Base-by-base conservation (phyloP, 2,329 filamentous ascomycete species). In the Zalaria obscura region DNA sequence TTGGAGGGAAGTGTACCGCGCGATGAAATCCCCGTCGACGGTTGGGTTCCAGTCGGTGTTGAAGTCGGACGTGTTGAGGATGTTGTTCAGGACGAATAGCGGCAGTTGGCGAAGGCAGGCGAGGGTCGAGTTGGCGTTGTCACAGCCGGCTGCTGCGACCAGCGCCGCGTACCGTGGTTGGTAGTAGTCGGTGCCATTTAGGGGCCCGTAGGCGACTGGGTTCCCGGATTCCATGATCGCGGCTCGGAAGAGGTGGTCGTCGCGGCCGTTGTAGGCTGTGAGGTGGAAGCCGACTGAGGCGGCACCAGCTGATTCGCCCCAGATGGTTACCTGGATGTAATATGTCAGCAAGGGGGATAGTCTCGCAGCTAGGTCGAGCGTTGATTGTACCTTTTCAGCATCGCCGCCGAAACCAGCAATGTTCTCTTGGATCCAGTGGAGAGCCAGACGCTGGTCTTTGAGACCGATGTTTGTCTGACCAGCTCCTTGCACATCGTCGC, bases 101-200 rank as follows among this genome's bases (percentile, higher is more conserved):
- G 56, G 56, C 3, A 55, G 58, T 1, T 57, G 57, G 25, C 83
- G 76, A 7, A 93, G 71, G 55, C 82, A 87, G 8, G 68, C 65
- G 6, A 86, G 66, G 0, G 74, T 76, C 52, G 83, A 72, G 1
- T 58, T 52, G 1, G 68, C 61, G 3, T 64, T 55, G 2, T 67
- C 61, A 61, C 84, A 91, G 38, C 68, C 77, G 0, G 75, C 75
- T 27, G 66, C 63, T 2, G 58, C 51, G 5, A 80, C 73, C 3
- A 87, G 72, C 0, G 63, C 60, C 52, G 85, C 68, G 52, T 83
- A 87, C 3, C 75, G 62, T 0, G 70, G 66, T 50, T 83, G 76
- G 28, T 53, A 57, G 18, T 39, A 28, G 6, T 52, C 56, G 3
- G 60, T 58, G 8, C 57, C 55, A 36, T 66, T 65, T 11, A 52